Evolutionary conservation across 768 basidiomycete genomes (phyloP).

Genomic region (Rhizopogon sp.): DNA sequence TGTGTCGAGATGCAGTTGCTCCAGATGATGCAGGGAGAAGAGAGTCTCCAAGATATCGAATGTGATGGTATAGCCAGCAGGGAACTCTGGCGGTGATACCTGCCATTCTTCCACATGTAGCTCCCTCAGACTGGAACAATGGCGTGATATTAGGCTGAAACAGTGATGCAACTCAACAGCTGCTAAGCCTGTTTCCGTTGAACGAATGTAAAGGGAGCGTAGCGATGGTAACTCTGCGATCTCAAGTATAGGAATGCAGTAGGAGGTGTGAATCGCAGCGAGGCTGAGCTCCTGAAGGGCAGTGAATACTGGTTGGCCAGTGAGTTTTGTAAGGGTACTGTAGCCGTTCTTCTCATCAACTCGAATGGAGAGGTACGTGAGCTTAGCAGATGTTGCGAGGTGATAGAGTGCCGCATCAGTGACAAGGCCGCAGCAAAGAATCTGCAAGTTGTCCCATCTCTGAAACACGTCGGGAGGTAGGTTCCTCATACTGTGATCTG

Average conservation of each 20-base stretch:
- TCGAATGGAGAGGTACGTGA: neutral
- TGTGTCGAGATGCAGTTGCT: neutral
- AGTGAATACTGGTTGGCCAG: neutral
- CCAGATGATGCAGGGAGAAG: neutral
- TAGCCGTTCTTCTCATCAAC: neutral
- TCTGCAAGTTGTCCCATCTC: neutral
- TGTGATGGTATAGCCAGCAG: neutral
- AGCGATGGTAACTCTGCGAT: neutral
- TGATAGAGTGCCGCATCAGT: neutral
- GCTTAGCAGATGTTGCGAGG: neutral
- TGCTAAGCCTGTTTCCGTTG: neutral
- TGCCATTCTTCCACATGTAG: neutral
- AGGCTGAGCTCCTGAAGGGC: neutral
- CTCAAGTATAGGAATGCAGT: neutral
- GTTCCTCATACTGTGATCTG: neutral
- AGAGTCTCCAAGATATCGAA: neutral
- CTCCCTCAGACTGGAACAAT: neutral
- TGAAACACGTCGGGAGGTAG: neutral
- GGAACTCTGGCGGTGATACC: neutral
- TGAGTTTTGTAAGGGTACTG: neutral
- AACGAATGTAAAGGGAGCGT: neutral
- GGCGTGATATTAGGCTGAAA: neutral
- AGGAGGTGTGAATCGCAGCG: neutral
- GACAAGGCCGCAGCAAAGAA: neutral
- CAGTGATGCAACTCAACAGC: neutral